Evolutionary conservation across 371 early-diverging fungal species (phyloP).

Genomic region (Mortierella sp.): DNA sequence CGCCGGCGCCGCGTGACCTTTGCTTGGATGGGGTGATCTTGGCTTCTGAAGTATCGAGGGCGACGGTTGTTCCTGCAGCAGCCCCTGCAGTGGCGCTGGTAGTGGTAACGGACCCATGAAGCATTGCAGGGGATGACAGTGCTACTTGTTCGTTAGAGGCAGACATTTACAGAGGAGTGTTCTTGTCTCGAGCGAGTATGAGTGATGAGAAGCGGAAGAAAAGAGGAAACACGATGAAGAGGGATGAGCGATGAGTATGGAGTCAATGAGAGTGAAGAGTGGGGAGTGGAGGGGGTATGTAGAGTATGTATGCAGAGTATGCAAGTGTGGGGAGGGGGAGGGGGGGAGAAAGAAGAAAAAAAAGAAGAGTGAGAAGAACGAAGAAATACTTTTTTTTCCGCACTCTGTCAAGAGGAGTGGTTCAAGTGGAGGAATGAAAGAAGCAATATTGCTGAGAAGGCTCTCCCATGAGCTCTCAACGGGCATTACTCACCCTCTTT

Average conservation of each 20-base stretch:
- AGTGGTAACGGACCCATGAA: conserved; percentile 11
- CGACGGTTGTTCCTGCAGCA: neutral
- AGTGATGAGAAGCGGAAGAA: neutral
- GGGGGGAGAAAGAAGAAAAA: neutral
- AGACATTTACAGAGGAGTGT: neutral
- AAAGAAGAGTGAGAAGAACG: neutral
- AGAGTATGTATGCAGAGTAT: neutral
- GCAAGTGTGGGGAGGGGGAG: neutral
- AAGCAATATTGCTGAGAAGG: too few relatives aligned
- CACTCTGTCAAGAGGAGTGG: too few relatives aligned
- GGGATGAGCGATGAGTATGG: neutral
- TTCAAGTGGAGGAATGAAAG: neutral
- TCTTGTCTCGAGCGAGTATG: too few relatives aligned
- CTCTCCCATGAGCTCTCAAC: too few relatives aligned
- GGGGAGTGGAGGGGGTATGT: neutral
- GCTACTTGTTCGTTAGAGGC: neutral
- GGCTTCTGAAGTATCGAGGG: neutral
- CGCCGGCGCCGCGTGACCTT: conserved; percentile 36
- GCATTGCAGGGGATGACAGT: conserved; percentile 15
- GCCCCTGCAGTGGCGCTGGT: conserved; percentile 5
- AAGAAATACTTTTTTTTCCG: too few relatives aligned
- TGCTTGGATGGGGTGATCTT: conserved; percentile 4
- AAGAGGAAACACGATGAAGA: conserved; percentile 1
- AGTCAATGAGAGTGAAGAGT: neutral
- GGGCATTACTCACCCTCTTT: too few relatives aligned